Base-by-base conservation (phyloP, 768 basidiomycete species). In the Dentipellis fragilis region DNA sequence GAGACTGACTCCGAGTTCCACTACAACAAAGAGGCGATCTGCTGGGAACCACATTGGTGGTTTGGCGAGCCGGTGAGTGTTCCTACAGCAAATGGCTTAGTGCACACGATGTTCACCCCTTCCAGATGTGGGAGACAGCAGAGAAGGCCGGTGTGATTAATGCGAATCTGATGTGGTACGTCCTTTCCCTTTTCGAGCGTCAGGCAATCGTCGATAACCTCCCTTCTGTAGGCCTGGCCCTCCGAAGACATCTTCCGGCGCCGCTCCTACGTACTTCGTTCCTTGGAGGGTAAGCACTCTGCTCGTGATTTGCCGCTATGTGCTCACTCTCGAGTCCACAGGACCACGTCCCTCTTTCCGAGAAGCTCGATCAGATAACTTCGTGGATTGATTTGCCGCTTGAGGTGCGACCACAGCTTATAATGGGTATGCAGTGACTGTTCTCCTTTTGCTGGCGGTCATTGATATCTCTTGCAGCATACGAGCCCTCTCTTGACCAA, bases 101-200 rank as follows among this genome's bases (percentile, higher is more conserved):
- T 53, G 50, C 49, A 39, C 19, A 36, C 39, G 36, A 55, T 9
- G 40, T 45, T 57, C 21, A 51, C 40, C 45, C 56, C 46, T 35
- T 47, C 23, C 56, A 93, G 89, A 86, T 95, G 75, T 96, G 93
- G 93, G 89, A 91, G 65, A 93, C 92, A 0, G 89, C 85, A 2
- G 78, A 74, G 56, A 84, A 81, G 57, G 82, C 84, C 4, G 85
- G 85, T 0, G 67, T 91, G 10, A 73, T 80, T 37, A 87, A 88
- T 4, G 93, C 90, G 0, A 93, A 93, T 62, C 74, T 93, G 46
- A 96, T 96, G 93, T 96, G 93, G 91, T 90, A 52, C 54, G 84
- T 73, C 23, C 42, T 16, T 21, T 35, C 5, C 14, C 16, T 52
- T 2, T 21, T 22, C 22, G 22, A 23, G 17, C 14, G 19, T 39